phyloP scores from a whole-genome alignment of 176 grass and related monocot genomes.

The Saccharum spontaneum region DNA sequence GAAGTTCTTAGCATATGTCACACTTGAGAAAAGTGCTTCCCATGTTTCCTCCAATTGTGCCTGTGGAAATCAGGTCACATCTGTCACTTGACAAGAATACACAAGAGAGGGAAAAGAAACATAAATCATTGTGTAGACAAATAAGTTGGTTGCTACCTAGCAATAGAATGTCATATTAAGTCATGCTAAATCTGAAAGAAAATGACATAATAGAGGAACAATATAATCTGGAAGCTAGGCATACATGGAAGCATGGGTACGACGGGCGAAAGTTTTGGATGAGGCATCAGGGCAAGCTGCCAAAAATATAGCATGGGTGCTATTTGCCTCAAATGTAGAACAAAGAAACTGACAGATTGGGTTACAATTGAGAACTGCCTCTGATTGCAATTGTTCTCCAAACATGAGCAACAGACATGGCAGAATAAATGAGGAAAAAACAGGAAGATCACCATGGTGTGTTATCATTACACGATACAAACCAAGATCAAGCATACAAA shows the following conservation, averaged over 20 bases:
- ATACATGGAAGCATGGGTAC: background rate
- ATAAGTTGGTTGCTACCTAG: conserved; percentile 14
- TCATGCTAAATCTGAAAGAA: conserved; percentile 16
- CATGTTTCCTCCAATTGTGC: conserved; percentile 91
- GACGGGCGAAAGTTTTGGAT: conserved; percentile 1
- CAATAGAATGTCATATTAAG: conserved; percentile 22
- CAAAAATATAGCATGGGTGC: background rate
- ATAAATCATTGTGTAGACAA: conserved; percentile 10
- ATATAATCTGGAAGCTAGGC: conserved; percentile 14
- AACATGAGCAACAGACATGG: background rate
- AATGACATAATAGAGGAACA: conserved; percentile 1
- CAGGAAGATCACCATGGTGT: background rate
- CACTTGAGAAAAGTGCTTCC: conserved; percentile 80
- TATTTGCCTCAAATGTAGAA: background rate
- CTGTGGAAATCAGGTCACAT: conserved; percentile 52
- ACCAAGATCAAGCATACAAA: background rate
- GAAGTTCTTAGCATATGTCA: conserved; percentile 91
- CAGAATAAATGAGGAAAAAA: conserved; percentile 3
- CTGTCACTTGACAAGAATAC: conserved; percentile 36
- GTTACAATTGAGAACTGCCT: background rate
- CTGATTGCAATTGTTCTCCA: background rate
- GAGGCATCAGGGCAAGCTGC: background rate
- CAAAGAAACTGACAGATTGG: background rate
- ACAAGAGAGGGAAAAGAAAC: background rate
- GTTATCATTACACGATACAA: background rate